Base-by-base conservation (phyloP, 2,329 filamentous ascomycete genomes). In the Phaeophleospora eucalypticola region DNA sequence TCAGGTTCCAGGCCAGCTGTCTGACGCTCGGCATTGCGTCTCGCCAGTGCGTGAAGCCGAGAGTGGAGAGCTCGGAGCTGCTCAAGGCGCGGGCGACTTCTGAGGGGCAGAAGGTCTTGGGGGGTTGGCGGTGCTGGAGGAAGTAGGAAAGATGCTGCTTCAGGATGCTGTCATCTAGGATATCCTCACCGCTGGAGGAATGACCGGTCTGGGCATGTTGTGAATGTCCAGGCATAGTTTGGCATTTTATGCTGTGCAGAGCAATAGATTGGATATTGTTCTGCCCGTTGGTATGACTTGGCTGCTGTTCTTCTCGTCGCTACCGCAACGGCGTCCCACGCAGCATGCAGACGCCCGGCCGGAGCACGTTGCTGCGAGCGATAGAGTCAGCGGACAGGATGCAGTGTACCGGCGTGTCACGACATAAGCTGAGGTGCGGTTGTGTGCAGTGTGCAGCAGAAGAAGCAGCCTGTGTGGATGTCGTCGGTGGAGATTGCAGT, bases 61-160 rank as follows among this genome's bases (percentile, higher is more conserved):
- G 51, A 4, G 45, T 43, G 4, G 48, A 34, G 21, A 78, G 59
- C 21, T 78, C 72, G 7, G 58, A 45, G 2, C 47, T 15, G 12
- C 71, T 68, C 7, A 77, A 58, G 1, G 71, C 68, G 19, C 75
- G 67, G 1, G 74, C 72, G 33, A 76, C 66, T 60, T 77, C 75
- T 12, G 74, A 77, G 3, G 74, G 75, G 54, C 75, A 78, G 51
- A 77, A 71, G 0, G 75, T 78, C 56, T 77, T 77, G 9, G 75
- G 75, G n/a, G 64, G 63, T 3, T 62, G 44, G 6, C 63, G 54
- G 14, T 34, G 39, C 14, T 41, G 46, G 21, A 62, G 45, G 48
- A 62, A 58, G 45, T 52, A 32, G 15, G 44, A 32, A 16, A 63
- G 49, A 36, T 45, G 53, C n/a, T 39, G 42, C 52, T 54, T 48